Conservation (phyloP, 2,329 filamentous ascomycete genomes). For the Sclerotinia minor region DNA sequence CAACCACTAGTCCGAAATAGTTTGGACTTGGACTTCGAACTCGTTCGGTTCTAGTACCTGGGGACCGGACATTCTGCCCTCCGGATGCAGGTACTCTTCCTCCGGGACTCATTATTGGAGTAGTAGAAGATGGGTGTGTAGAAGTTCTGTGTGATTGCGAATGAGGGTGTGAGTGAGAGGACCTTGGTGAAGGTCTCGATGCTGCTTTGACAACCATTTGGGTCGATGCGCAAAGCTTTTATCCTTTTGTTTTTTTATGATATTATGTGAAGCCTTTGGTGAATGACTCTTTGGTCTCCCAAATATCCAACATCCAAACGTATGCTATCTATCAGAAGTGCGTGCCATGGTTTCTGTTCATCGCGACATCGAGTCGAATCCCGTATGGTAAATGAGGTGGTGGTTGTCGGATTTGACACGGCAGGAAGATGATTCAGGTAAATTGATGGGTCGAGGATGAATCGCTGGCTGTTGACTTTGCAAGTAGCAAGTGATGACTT, state of each 20-base stretch:
- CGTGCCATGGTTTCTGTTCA: constrained; percentile 5
- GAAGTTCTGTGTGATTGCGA: constrained; percentile 33
- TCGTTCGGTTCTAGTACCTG: constrained; percentile 30
- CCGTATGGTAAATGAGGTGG: not conserved
- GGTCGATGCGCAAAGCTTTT: constrained; percentile 17
- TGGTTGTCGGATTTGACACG: not conserved
- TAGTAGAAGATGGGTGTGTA: constrained; percentile 24
- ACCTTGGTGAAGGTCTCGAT: constrained; percentile 37
- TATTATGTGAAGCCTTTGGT: not conserved
- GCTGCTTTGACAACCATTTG: constrained; percentile 39
- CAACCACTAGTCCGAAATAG: constrained; percentile 78
- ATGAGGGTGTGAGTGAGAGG: constrained; percentile 33
- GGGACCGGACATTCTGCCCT: constrained; percentile 38
- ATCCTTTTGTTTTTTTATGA: not conserved
- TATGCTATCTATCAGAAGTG: not conserved
- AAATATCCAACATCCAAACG: not conserved
- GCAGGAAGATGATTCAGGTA: constrained; percentile 7
- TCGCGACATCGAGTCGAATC: constrained; percentile 4
- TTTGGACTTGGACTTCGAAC: constrained; percentile 67
- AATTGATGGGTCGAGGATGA: constrained; percentile 7
- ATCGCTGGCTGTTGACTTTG: constrained; percentile 16
- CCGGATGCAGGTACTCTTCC: constrained; percentile 35
- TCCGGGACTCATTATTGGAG: constrained; percentile 31
- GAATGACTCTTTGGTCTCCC: not conserved
- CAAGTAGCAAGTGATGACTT: not conserved